Conservation (phyloP, 495 filamentous ascomycete species). For the Melanomma pulvis-pyrius region DNA sequence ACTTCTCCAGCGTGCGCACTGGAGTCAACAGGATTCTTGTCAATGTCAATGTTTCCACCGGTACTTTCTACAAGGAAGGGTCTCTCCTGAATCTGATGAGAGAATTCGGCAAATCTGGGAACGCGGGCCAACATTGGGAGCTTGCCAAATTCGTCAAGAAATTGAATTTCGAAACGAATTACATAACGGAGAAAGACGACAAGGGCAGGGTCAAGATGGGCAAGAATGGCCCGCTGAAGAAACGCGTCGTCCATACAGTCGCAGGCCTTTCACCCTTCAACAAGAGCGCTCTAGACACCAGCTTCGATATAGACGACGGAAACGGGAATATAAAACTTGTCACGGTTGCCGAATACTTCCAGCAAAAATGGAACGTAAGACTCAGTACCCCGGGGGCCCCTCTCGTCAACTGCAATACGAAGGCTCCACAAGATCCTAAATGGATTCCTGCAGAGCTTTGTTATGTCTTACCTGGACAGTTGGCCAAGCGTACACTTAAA, state of each 20-base stretch:
- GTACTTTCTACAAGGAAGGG: constrained; percentile 48
- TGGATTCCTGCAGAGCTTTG: constrained; percentile 72
- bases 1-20: constrained; percentile 53
- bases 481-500: constrained; percentile 57
- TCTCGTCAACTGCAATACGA: constrained; percentile 71
- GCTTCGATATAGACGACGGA: constrained; percentile 22
- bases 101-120: constrained; percentile 24
- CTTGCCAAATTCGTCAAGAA: constrained; percentile 34
- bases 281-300: constrained; percentile 1
- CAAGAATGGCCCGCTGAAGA: background rate
- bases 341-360: constrained; percentile 41
- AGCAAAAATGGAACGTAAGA: constrained; percentile 40
- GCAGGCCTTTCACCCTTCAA: constrained; percentile 7
- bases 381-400: constrained; percentile 52
- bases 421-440: constrained; percentile 58
- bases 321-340: constrained; percentile 20
- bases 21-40: constrained; percentile 48
- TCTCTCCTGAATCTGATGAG: constrained; percentile 39
- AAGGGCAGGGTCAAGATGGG: constrained; percentile 26
- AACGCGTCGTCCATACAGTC: constrained; percentile 32
- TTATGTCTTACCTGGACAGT: constrained; percentile 66
- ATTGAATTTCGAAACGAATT: constrained; percentile 35
- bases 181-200: constrained; percentile 26
- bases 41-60: constrained; percentile 54
- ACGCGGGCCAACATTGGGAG: background rate